Evolutionary conservation across 1,284 basidiomycete genomes (phyloP).

Genomic region (Ceratobasidium papillatum): DNA sequence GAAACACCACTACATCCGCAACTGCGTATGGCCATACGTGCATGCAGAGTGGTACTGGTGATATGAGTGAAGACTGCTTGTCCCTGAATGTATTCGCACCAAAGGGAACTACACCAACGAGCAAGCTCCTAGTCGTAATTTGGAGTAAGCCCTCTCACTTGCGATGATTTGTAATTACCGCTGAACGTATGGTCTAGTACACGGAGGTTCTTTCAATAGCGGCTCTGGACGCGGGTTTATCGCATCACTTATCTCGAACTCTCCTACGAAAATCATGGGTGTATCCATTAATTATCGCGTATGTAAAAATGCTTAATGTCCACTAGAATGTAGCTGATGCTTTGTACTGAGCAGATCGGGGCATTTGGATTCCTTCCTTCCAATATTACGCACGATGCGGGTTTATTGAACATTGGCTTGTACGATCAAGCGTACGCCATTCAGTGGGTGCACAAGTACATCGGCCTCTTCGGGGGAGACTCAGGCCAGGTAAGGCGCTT

Average conservation of each 20-base stretch:
- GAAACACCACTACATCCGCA: neutral
- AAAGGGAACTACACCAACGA: neutral
- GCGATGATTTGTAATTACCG: neutral
- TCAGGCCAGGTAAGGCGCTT: neutral
- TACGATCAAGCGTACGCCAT: constrained; percentile 30
- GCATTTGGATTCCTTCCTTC: constrained; percentile 33
- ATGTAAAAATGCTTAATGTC: neutral
- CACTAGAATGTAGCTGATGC: neutral
- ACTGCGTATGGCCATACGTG: constrained; percentile 26
- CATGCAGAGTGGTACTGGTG: constrained; percentile 11
- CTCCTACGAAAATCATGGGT: constrained; percentile 20
- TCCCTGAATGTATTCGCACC: constrained; percentile 24
- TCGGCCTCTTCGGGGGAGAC: constrained; percentile 20
- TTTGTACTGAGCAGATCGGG: neutral
- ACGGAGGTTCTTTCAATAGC: constrained; percentile 27
- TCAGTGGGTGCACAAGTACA: constrained; percentile 28
- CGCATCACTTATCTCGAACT: constrained; percentile 21
- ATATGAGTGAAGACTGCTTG: constrained; percentile 33
- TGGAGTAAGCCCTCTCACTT: neutral
- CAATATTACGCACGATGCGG: constrained; percentile 21
- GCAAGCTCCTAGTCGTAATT: constrained; percentile 29
- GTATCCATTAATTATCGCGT: constrained; percentile 38
- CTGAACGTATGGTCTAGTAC: neutral
- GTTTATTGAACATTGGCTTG: constrained; percentile 21
- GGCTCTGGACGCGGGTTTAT: constrained; percentile 19